Conservation (phyloP, 1,139 yeast species). For the Geotrichum candidum region DNA sequence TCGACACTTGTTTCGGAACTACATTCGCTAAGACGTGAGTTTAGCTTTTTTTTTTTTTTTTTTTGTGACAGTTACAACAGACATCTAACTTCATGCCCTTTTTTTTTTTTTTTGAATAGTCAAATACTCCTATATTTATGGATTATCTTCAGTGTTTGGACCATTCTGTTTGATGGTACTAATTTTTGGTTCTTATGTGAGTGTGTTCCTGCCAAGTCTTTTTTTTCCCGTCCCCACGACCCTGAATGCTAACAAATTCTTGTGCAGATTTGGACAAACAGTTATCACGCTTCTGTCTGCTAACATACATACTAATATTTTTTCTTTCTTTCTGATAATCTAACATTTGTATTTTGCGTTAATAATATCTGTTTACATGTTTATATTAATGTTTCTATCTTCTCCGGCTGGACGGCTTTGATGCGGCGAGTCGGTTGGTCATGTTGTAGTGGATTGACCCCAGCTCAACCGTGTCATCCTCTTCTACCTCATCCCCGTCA, state of each 20-base stretch:
- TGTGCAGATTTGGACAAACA: constrained; percentile 13
- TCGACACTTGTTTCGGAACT: constrained; percentile 72
- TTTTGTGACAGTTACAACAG: neutral
- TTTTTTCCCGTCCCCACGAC: neutral
- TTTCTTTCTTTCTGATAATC: neutral
- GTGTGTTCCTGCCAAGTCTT: neutral
- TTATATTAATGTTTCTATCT: neutral
- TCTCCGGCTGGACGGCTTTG: neutral
- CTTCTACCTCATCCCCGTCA: constrained; percentile 16
- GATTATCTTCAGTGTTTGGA: constrained; percentile 33
- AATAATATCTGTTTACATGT: neutral
- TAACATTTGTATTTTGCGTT: neutral
- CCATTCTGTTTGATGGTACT: constrained; percentile 40
- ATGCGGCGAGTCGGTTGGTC: neutral
- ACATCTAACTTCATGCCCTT: neutral
- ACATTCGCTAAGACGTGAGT: constrained; percentile 33
- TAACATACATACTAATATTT: neutral
- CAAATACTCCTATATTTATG: constrained; percentile 40
- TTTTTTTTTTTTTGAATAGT: neutral
- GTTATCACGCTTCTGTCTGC: constrained; percentile 4
- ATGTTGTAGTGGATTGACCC: constrained; percentile 2
- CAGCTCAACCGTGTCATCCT: neutral
- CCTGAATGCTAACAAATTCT: neutral
- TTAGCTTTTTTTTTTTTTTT: neutral
- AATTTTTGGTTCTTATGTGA: constrained; percentile 41